Evolutionary conservation across 2,329 filamentous ascomycete genomes (phyloP).

Genomic region (Chrysosporium queenslandicum): DNA sequence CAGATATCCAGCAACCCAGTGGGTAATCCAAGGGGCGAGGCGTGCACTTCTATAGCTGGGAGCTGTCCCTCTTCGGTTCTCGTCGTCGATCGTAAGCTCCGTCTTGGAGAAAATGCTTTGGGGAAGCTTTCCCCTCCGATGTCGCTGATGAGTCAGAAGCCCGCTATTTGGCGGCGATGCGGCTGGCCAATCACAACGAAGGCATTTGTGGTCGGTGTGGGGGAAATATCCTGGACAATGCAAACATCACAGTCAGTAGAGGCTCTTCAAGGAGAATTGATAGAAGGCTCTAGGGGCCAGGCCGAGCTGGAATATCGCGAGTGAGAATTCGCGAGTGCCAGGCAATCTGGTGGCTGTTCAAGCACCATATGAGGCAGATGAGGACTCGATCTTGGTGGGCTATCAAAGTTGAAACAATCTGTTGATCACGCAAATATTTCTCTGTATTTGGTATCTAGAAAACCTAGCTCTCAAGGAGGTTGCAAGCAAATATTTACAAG

Average conservation of each 20-base stretch:
- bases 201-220: background rate
- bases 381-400: too few relatives aligned
- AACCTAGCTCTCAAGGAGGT: background rate
- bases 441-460: background rate
- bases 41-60: too few relatives aligned
- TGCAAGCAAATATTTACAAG: conserved; percentile 10
- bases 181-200: background rate
- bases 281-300: too few relatives aligned
- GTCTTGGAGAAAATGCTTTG: background rate
- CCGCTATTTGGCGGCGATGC: too few relatives aligned
- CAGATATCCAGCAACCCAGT: background rate
- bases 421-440: background rate
- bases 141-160: conserved; percentile 10
- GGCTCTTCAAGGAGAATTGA: too few relatives aligned
- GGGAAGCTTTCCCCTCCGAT: conserved; percentile 8
- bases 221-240: too few relatives aligned
- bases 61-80: background rate
- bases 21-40: background rate
- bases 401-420: too few relatives aligned
- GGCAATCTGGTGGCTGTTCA: too few relatives aligned
- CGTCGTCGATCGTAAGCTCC: background rate
- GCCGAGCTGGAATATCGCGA: too few relatives aligned
- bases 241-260: too few relatives aligned
- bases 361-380: too few relatives aligned
- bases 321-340: too few relatives aligned